Conservation (phyloP, 176 grass and related monocot species). For the Hyparrhenia diplandra region DNA sequence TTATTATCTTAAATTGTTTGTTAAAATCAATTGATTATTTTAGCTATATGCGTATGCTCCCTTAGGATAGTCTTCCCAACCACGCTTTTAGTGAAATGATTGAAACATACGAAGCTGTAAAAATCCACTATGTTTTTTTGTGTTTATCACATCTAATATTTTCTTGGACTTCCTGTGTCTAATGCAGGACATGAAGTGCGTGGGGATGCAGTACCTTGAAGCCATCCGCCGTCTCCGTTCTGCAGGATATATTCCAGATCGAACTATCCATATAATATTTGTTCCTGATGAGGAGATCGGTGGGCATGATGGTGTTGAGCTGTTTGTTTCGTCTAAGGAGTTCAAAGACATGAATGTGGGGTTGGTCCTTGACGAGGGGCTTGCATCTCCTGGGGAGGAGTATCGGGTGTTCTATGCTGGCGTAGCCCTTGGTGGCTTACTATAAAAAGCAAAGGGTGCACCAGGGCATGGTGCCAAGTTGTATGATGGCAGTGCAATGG, state of each 20-base stretch:
- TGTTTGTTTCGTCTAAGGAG: conserved; percentile 52
- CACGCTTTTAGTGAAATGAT: neutral
- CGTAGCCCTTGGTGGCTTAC: conserved; percentile 78
- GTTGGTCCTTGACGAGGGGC: conserved; percentile 82
- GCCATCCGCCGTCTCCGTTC: conserved; percentile 62
- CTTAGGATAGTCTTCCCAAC: neutral
- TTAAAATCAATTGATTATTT: neutral
- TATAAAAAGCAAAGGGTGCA: conserved; percentile 61
- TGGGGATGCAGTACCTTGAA: conserved; percentile 96
- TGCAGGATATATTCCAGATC: conserved; percentile 56
- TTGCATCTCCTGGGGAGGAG: conserved; percentile 64
- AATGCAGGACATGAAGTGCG: conserved; percentile 93
- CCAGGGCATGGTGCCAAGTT: conserved; percentile 91
- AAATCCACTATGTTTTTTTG: neutral
- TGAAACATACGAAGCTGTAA: neutral
- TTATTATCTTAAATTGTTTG: neutral
- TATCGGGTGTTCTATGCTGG: conserved; percentile 89
- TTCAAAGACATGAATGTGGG: conserved; percentile 72
- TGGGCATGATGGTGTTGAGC: conserved; percentile 49
- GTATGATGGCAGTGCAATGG: conserved; percentile 93
- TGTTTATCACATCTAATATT: neutral
- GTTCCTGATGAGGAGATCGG: conserved; percentile 95
- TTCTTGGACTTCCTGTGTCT: neutral
- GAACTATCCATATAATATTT: conserved; percentile 79
- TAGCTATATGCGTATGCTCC: neutral